phyloP scores from a whole-genome alignment of 176 grass and related monocot species.

The Carex cristatella region DNA sequence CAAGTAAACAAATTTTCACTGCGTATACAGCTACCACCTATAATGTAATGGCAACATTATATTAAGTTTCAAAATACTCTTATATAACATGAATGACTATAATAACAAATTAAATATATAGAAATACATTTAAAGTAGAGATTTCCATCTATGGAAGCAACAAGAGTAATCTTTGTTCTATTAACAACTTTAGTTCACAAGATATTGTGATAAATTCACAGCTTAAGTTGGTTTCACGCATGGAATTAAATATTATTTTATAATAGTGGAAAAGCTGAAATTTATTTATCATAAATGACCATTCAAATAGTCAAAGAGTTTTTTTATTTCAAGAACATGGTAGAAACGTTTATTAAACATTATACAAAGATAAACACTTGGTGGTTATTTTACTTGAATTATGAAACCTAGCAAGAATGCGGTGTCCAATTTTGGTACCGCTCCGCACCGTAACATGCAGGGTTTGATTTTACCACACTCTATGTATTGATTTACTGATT shows the following conservation, averaged over 20 bases:
- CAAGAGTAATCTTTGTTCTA: not conserved
- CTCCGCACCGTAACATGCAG: not conserved
- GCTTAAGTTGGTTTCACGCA: not conserved
- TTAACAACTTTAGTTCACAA: not conserved
- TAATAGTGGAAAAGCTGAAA: too few species aligned
- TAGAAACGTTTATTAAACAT: not conserved
- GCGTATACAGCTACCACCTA: not conserved
- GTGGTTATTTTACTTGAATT: not conserved
- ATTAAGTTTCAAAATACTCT: not conserved
- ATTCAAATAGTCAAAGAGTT: too few species aligned
- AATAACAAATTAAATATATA: not conserved
- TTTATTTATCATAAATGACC: too few species aligned
- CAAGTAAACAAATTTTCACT: not conserved
- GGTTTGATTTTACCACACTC: not conserved
- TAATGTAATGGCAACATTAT: not conserved
- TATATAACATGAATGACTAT: not conserved
- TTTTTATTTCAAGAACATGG: too few species aligned
- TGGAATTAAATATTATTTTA: not conserved
- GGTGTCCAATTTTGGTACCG: not conserved
- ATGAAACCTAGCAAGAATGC: not conserved
- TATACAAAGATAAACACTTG: not conserved
- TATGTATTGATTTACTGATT: not conserved
- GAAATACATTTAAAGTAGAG: not conserved
- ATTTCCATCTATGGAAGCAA: not conserved
- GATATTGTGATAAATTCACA: not conserved